phyloP scores from a whole-genome alignment of 345 rosid species.

The Brassica rapa region DNA sequence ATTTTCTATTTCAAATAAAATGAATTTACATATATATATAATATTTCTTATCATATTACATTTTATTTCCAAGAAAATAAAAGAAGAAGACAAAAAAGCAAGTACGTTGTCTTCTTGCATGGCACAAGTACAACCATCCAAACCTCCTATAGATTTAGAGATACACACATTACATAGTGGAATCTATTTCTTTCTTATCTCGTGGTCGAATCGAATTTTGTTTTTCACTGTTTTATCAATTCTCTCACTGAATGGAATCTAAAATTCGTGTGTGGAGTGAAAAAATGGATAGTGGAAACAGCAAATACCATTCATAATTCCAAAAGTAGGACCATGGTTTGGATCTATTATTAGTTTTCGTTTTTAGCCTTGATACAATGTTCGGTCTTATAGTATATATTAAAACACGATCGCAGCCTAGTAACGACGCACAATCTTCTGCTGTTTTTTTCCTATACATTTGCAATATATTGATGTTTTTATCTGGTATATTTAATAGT shows the following conservation, averaged over 20 bases:
- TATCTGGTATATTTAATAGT: not conserved
- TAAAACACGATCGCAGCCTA: not conserved
- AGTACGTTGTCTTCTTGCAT: slow-evolving; percentile 34
- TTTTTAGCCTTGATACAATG: slow-evolving; percentile 15
- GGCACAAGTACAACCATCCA: slow-evolving; percentile 34
- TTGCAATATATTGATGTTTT: not conserved
- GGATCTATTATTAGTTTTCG: not conserved
- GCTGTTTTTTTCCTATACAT: not conserved
- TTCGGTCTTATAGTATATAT: not conserved
- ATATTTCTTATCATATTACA: slow-evolving; percentile 19
- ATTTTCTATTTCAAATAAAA: too few relatives aligned
- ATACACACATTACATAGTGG: not conserved
- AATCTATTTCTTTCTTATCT: not conserved
- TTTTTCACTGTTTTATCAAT: not conserved
- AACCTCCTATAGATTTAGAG: slow-evolving; percentile 21
- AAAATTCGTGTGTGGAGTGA: slow-evolving; percentile 5
- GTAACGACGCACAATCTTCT: slow-evolving; percentile 11
- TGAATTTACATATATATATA: too few relatives aligned
- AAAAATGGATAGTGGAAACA: slow-evolving; percentile 15
- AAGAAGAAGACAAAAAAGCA: slow-evolving; percentile 26
- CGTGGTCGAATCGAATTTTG: not conserved
- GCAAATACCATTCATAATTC: slow-evolving; percentile 2
- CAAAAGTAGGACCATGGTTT: not conserved
- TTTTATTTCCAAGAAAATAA: slow-evolving; percentile 15
- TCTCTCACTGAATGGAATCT: slow-evolving; percentile 16